Percentiles rank a stretch among this genome's conserved stretches.
These are phyloP conservation scores for Suillus subaureus DNA, from an alignment of 768 basidiomycete species.

Conservation along the genomic window DNA sequence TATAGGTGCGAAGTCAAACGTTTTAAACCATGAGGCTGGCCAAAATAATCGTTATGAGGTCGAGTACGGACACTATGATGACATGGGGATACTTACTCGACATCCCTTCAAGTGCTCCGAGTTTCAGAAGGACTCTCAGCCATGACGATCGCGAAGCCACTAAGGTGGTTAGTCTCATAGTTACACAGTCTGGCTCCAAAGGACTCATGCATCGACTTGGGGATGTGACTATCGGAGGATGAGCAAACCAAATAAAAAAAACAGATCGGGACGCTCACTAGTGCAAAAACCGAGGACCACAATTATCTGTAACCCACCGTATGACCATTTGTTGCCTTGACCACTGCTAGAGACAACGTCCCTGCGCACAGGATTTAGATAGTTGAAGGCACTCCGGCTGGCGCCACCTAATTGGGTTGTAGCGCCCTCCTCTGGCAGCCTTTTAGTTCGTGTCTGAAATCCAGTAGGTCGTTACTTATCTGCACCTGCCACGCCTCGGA, in stretches of 20 bases:
- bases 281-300: conserved; percentile 59
- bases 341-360: conserved; percentile 30
- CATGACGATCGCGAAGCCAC: conserved; percentile 31
- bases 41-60: background rate
- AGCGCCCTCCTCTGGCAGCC: too few relatives aligned
- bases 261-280: conserved; percentile 22
- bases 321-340: conserved; percentile 47
- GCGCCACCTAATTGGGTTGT: conserved; percentile 24
- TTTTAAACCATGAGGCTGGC: conserved; percentile 21
- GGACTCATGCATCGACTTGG: conserved; percentile 21
- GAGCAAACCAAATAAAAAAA: too few relatives aligned
- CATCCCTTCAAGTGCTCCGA: conserved; percentile 14
- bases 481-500: too few relatives aligned
- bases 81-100: conserved; percentile 16
- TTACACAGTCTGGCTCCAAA: background rate
- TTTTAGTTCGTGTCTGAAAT: too few relatives aligned
- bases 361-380: conserved; percentile 5
- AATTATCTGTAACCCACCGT: conserved; percentile 48
- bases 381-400: conserved; percentile 29
- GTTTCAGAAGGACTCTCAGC: conserved; percentile 25
- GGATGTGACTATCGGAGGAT: conserved; percentile 23
- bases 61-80: background rate
- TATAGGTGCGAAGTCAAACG: conserved; percentile 26
- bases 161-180: conserved; percentile 5
- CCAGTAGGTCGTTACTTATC: too few relatives aligned